Evolutionary conservation across 2,329 filamentous ascomycete species (phyloP), one percentile per base, ranked within the genome.

Genomic region (Aspergillus sojae): DNA sequence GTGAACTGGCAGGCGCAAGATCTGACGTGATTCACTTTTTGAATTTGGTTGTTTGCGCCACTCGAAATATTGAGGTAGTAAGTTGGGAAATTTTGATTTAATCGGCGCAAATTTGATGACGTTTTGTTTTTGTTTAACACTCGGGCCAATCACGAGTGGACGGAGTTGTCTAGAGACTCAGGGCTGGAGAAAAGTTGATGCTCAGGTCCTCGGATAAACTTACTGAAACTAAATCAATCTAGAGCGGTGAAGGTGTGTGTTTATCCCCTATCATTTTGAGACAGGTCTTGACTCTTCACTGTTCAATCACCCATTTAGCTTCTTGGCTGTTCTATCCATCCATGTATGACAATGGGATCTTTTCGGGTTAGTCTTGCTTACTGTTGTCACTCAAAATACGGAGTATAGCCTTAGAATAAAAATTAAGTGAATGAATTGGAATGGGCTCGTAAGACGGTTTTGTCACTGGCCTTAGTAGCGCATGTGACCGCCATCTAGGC

Each of bases 201-300:
- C n/a, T 50, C 39, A 26, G 43, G 21, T 50, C 53, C 56, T 63
- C 53, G 52, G 57, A 39, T 54, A 56, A 57, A 54, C n/a, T 36
- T 54, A 36, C 52, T 36, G 3, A 4, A 14, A 36, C 36, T 36
- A 14, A 46, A 12, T 12, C n/a, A 28, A 39, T 55, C n/a, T 16
- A 36, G 16, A 26, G 52, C 52, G 52, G 32, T 55, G 32, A 55
- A 23, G 34, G n/a, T 11, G 52, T 36, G 30, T 34, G 23, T 19
- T 48, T 48, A 48, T 7, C 23, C 10, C 28, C 10, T 26, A 16
- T 48, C 45, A 28, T 28, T 23, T 36, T 16, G 34, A 2, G 34
- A 16, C 12, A 16, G 16, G 34, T 36, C 26, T 28, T 1, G 26
- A 28, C 5, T 28, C 26, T 28, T 28, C 26, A 28, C 5, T 34